A percentile compares a stretch with the other conserved stretches of the same genome.
phyloP scores from a whole-genome alignment of 495 filamentous ascomycete genomes.

The Hypoxylon perforatum region DNA sequence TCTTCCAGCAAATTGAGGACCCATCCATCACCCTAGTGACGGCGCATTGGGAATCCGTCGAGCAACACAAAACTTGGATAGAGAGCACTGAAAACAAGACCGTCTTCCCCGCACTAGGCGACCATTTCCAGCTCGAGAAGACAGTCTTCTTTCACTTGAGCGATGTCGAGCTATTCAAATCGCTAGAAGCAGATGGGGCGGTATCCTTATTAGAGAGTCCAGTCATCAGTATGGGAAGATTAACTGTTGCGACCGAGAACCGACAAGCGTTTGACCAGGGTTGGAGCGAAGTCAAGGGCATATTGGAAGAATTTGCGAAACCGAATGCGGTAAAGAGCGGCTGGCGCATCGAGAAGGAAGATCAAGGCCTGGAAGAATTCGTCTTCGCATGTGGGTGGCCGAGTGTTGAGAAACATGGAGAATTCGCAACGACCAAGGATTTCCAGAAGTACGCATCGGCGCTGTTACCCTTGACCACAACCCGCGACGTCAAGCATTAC shows the following conservation, averaged over 20 bases:
- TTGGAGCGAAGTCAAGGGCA: constrained; percentile 51
- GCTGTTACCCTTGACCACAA: constrained; percentile 43
- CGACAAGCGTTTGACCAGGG: constrained; percentile 56
- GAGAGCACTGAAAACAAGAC: constrained; percentile 48
- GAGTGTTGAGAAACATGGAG: constrained; percentile 56
- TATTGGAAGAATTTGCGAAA: constrained; percentile 55
- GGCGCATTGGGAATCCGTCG: constrained; percentile 63
- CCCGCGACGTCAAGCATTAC: constrained; percentile 59
- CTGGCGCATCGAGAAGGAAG: constrained; percentile 61
- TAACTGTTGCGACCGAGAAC: constrained; percentile 54
- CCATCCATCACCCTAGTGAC: constrained; percentile 58
- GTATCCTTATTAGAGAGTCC: constrained; percentile 53
- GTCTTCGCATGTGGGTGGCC: constrained; percentile 65
- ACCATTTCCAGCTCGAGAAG: constrained; percentile 48
- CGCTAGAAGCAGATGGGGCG: constrained; percentile 16
- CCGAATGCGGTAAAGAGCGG: constrained; percentile 54
- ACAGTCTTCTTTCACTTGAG: constrained; percentile 53
- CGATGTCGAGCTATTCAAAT: constrained; percentile 54
- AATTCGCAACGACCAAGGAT: constrained; percentile 51
- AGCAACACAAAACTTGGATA: constrained; percentile 61
- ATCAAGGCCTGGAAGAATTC: constrained; percentile 58
- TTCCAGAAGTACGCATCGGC: constrained; percentile 54
- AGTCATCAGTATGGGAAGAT: constrained; percentile 55
- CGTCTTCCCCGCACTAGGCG: constrained; percentile 31
- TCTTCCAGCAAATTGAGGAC: constrained; percentile 62